A percentile compares a stretch with the other conserved stretches of the same genome.
These are phyloP conservation scores for Leccinum obscurum DNA, from an alignment of 768 basidiomycete species.

Conservation along the genomic window DNA sequence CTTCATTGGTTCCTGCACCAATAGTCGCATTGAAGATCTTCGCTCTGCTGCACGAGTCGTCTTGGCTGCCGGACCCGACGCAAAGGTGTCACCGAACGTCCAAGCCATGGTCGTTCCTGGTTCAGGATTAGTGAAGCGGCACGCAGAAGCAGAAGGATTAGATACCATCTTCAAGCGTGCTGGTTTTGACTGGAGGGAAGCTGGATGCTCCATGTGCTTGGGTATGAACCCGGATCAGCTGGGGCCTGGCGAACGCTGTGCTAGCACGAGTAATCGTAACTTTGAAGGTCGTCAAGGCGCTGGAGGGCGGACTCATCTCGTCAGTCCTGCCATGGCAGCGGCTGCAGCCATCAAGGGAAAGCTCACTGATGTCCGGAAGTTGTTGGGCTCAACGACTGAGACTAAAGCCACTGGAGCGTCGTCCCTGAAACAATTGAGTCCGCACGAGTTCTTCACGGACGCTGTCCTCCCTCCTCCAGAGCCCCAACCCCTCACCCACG, in stretches of 20 bases:
- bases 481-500: constrained; percentile 39
- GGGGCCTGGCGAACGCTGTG: constrained; percentile 79
- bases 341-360: constrained; percentile 86
- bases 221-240: constrained; percentile 96
- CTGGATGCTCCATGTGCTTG: constrained; percentile 94
- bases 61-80: constrained; percentile 68
- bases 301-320: constrained; percentile 85
- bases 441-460: constrained; percentile 77
- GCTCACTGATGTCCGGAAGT: constrained; percentile 81
- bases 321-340: constrained; percentile 91
- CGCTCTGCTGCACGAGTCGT: constrained; percentile 79
- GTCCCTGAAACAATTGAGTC: constrained; percentile 69
- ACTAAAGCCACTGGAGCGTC: constrained; percentile 41
- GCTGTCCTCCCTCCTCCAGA: constrained; percentile 57
- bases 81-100: constrained; percentile 71
- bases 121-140: constrained; percentile 86
- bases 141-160: constrained; percentile 87
- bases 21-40: constrained; percentile 91
- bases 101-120: constrained; percentile 92
- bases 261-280: constrained; percentile 91
- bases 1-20: constrained; percentile 94
- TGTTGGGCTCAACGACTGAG: constrained; percentile 51
- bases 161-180: constrained; percentile 86
- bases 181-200: constrained; percentile 94
- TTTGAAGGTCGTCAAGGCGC: constrained; percentile 89